Base-by-base conservation (phyloP, 2,329 filamentous ascomycete genomes). In the Aspergillus oerlinghausenensis region DNA sequence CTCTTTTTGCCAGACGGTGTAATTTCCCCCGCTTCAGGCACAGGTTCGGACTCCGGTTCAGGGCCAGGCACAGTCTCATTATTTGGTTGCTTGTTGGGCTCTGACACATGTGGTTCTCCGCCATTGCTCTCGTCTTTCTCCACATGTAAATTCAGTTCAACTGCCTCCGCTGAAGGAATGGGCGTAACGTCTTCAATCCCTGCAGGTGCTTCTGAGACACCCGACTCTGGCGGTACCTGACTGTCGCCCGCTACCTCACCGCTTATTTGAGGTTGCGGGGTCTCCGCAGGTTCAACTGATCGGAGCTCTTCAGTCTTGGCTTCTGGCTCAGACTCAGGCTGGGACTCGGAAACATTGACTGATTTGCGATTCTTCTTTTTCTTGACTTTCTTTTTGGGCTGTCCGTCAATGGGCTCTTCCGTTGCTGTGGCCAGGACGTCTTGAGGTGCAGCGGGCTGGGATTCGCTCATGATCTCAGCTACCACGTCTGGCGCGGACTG, bases 281-380 rank as follows among this genome's bases (percentile, higher is more conserved):
- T 32, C 21, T 64, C 58, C 28, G 51, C 19, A 40, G 48, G 26
- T 23, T 54, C 52, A 19, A 45, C 57, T 11, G 42, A 21, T 23
- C 32, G 54, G n/a, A 55, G 47, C 35, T 58, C 52, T 43, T 55
- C 55, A 35, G 54, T 51, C 35, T 58, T 55, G 17, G 19, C 38
- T 28, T 54, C 53, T 3, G 32, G 10, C 23, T 59, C 55, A 11
- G 57, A 49, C 38, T 63, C 60, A 38, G 50, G 54, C 51, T 54
- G 54, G 42, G 55, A 32, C 47, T 63, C 62, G 35, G 60, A 52
- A 38, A 56, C 43, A 45, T 35, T 48, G 14, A 45, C 26, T 23
- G 60, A 57, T 50, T 63, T 60, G 40, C 56, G 55, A 19, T 63
- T 65, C 23, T 62, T 68, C 56, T 65, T 66, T 40, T 62, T 65